Conservation (phyloP, 768 basidiomycete genomes). For the Auriscalpium vulgare region DNA sequence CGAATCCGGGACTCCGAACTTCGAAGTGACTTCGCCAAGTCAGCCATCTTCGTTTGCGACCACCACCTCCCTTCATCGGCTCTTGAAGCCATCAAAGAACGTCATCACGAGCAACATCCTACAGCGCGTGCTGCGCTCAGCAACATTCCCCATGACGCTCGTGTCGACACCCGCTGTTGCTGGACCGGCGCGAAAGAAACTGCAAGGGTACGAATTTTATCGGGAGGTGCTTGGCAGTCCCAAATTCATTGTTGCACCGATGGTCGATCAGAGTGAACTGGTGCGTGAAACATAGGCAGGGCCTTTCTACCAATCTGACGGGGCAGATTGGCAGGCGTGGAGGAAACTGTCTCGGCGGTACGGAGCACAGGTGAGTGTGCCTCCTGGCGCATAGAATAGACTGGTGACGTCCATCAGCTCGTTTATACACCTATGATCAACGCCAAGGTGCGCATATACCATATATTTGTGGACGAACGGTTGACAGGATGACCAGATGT, state of each 20-base stretch:
- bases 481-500: constrained; percentile 40
- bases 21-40: no score
- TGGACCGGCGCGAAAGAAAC: constrained; percentile 27
- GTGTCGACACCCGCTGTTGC: background rate
- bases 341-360: constrained; percentile 75
- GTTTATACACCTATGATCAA: constrained; percentile 99
- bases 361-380: constrained; percentile 59
- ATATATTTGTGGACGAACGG: background rate
- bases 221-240: constrained; percentile 71
- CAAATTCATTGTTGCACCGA: constrained; percentile 89
- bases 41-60: background rate
- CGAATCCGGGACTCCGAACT: no score
- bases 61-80: background rate
- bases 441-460: constrained; percentile 51
- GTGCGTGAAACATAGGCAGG: constrained; percentile 38
- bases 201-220: constrained; percentile 81
- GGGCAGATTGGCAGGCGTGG: constrained; percentile 60
- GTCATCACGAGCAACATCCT: background rate
- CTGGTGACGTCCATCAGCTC: constrained; percentile 35
- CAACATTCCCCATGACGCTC: constrained; percentile 1
- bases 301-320: background rate
- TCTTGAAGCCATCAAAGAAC: background rate
- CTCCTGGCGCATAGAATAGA: background rate
- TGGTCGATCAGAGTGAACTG: constrained; percentile 97
- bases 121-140: constrained; percentile 1